Conservation (phyloP, 306 rosid genomes). For the Albizia julibrissin region DNA sequence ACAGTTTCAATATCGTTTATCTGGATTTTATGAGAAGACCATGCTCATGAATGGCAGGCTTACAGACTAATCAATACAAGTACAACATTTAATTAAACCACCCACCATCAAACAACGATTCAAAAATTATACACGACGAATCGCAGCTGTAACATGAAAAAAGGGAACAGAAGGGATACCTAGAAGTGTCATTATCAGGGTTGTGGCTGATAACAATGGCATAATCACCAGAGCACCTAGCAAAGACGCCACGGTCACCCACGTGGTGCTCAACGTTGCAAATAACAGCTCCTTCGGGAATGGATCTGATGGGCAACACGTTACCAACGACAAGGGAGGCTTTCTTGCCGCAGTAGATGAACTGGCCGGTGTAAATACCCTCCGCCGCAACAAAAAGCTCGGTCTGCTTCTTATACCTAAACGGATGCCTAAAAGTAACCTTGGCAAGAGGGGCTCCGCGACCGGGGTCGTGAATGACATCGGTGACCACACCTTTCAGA, state of each 20-base stretch:
- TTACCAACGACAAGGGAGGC: conserved; percentile 77
- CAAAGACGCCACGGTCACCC: conserved; percentile 81
- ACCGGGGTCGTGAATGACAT: conserved; percentile 77
- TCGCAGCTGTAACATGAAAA: too few species aligned
- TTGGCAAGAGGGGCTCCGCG: conserved; percentile 84
- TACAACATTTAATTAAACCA: not conserved
- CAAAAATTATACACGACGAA: not conserved
- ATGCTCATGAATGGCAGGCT: not conserved
- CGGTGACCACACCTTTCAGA: conserved; percentile 71
- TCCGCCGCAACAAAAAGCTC: conserved; percentile 76
- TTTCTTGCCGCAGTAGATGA: conserved; percentile 77
- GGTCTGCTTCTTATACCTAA: conserved; percentile 67
- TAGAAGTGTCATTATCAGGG: conserved; percentile 69
- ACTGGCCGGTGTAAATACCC: conserved; percentile 77
- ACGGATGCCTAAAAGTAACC: conserved; percentile 74
- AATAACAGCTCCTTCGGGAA: conserved; percentile 81
- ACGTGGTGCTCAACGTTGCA: conserved; percentile 86
- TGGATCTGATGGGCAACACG: conserved; percentile 64
- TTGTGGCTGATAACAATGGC: conserved; percentile 83
- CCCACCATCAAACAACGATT: not conserved
- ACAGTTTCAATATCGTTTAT: not conserved
- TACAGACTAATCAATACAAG: not conserved
- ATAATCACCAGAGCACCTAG: conserved; percentile 73
- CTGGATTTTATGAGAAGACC: not conserved
- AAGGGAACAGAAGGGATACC: conserved; percentile 40